phyloP scores from a whole-genome alignment of 495 filamentous ascomycete genomes.

The Xylaria castorea region DNA sequence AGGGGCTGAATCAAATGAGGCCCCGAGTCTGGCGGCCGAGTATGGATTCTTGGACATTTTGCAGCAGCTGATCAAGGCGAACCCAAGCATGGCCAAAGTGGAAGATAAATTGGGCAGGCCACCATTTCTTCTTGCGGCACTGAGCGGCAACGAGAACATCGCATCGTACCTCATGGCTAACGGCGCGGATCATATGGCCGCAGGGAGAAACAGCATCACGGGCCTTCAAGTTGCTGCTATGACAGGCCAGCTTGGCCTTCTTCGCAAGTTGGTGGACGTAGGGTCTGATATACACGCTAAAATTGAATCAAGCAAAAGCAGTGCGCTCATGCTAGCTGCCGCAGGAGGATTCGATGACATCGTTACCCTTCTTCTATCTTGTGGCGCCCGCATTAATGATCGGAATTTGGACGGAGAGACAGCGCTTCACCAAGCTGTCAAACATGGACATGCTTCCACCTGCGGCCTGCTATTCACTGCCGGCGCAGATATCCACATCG shows the following conservation, averaged over 20 bases:
- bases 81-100: slow-evolving; percentile 7
- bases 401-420: background rate
- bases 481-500: slow-evolving; percentile 6
- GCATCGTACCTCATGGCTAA: background rate
- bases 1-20: slow-evolving; percentile 6
- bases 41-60: background rate
- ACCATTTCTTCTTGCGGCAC: slow-evolving; percentile 1
- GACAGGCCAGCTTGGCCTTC: background rate
- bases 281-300: background rate
- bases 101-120: slow-evolving; percentile 12
- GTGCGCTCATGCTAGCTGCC: slow-evolving; percentile 10
- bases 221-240: slow-evolving; percentile 13
- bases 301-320: slow-evolving; percentile 7
- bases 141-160: slow-evolving; percentile 5
- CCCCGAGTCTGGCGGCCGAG: slow-evolving; percentile 9
- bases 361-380: background rate
- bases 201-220: background rate
- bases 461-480: slow-evolving; percentile 1
- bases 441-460: slow-evolving; percentile 16
- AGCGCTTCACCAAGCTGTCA: slow-evolving; percentile 1
- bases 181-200: background rate
- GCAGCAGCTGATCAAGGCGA: slow-evolving; percentile 2
- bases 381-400: slow-evolving; percentile 9
- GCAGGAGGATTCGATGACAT: slow-evolving; percentile 16
- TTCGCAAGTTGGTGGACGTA: background rate